Conservation (phyloP, 179 eudicot species). For the Beta lomatogona region DNA sequence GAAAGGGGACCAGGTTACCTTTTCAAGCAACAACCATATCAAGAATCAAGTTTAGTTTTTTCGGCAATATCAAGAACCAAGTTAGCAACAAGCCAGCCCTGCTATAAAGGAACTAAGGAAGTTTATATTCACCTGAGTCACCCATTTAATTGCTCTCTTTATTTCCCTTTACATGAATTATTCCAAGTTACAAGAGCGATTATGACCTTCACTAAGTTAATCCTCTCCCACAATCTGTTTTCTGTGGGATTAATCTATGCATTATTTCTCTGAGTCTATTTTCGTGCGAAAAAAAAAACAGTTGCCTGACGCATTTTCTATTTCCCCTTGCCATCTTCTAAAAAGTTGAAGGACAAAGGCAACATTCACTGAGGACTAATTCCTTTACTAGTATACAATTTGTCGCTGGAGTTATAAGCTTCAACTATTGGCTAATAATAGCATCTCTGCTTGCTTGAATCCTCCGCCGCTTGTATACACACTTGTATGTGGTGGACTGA, state of each 20-base stretch:
- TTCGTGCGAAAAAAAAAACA: not conserved
- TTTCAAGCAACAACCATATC: no score
- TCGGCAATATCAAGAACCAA: no score
- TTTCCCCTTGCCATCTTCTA: slow-evolving; percentile 30
- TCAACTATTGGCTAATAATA: slow-evolving; percentile 13
- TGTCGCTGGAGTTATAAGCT: not conserved
- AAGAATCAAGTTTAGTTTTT: no score
- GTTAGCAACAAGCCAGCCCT: no score
- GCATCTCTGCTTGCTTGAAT: slow-evolving; percentile 43
- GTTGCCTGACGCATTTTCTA: slow-evolving; percentile 7
- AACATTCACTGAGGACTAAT: slow-evolving; percentile 8
- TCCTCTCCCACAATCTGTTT: not conserved
- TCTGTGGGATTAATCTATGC: not conserved
- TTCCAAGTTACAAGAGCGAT: slow-evolving; percentile 12
- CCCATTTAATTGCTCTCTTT: not conserved
- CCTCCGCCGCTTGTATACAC: slow-evolving; percentile 46
- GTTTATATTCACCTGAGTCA: not conserved
- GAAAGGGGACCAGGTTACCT: no score
- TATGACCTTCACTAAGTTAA: not conserved
- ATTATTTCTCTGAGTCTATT: not conserved
- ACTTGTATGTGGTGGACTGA: slow-evolving; percentile 33
- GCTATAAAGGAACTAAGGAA: no score
- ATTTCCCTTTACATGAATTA: not conserved
- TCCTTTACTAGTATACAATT: slow-evolving; percentile 19
- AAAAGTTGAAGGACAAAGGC: slow-evolving; percentile 32